Conservation (phyloP, 805 yeast genomes). For the Yarrowia sp. region DNA sequence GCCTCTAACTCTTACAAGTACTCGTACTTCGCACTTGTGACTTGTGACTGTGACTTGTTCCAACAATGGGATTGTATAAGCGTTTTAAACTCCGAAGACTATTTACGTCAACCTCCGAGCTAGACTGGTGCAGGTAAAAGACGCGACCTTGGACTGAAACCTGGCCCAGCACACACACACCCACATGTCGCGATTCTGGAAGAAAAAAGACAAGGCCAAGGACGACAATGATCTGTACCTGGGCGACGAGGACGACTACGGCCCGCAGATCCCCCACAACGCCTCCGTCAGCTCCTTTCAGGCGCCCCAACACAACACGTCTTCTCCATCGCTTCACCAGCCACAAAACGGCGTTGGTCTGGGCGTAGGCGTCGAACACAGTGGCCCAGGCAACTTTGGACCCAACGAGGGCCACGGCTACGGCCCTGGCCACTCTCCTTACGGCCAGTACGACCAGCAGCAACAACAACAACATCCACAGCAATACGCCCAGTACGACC, state of each 20-base stretch:
- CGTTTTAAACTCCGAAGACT: background rate
- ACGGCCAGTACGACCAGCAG: conserved; percentile 4
- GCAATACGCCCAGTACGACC: conserved; percentile 4
- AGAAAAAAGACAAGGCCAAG: conserved; percentile 27
- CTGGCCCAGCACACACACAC: background rate
- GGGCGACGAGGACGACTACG: conserved; percentile 38
- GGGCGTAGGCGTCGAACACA: background rate
- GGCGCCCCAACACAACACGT: background rate
- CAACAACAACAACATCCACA: conserved; percentile 3
- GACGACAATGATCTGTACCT: conserved; percentile 38
- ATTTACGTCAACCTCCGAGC: background rate
- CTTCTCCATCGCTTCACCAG: conserved; percentile 22
- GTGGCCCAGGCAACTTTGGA: conserved; percentile 23
- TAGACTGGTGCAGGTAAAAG: background rate
- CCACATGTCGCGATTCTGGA: conserved; percentile 40
- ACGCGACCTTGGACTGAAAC: background rate
- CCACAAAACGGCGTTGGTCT: conserved; percentile 9
- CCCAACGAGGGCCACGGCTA: conserved; percentile 19
- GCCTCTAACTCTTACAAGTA: too few relatives aligned
- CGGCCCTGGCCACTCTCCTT: conserved; percentile 28
- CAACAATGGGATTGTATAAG: conserved; percentile 1
- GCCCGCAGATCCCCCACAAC: conserved; percentile 9
- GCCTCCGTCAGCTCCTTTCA: background rate
- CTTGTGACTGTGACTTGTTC: too few relatives aligned
- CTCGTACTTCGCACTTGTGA: too few relatives aligned